Percentiles rank a stretch among this genome's conserved stretches.
Evolutionary conservation across 2,329 filamentous ascomycete species (phyloP).

Genomic region (Colletotrichum cereale): DNA sequence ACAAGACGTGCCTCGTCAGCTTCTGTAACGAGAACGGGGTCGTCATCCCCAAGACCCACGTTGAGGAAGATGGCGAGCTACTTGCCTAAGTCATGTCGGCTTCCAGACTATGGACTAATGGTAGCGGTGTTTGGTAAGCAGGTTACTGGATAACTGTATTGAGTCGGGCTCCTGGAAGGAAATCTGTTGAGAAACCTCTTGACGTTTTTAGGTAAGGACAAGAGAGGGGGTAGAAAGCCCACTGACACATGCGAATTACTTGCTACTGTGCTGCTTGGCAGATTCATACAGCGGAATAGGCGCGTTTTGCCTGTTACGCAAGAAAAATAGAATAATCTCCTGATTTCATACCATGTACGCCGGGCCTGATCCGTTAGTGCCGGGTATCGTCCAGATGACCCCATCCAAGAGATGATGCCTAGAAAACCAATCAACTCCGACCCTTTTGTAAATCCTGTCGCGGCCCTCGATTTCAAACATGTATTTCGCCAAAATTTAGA

Average conservation of each 20-base stretch:
- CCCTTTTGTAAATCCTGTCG: background rate
- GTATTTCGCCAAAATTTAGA: background rate
- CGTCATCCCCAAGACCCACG: background rate
- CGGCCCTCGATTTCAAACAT: background rate
- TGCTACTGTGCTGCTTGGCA: background rate
- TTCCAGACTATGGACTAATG: background rate
- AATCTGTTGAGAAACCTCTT: background rate
- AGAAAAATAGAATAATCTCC: background rate
- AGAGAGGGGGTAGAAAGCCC: background rate
- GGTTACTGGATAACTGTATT: background rate
- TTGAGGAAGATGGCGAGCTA: background rate
- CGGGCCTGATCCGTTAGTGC: conserved; percentile 3
- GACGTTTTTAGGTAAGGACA: background rate
- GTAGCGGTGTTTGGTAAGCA: background rate
- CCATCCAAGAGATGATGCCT: conserved; percentile 4
- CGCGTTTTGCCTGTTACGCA: background rate
- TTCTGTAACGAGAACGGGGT: background rate
- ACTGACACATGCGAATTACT: background rate
- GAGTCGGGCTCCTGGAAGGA: background rate
- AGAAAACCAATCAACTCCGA: conserved; percentile 10
- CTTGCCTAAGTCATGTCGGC: background rate
- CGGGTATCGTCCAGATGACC: conserved; percentile 21
- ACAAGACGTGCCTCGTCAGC: background rate
- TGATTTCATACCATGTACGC: conserved; percentile 5
- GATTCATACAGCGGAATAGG: background rate